phyloP scores from a whole-genome alignment of 805 yeast species.

The Suhomyces prunicola region DNA sequence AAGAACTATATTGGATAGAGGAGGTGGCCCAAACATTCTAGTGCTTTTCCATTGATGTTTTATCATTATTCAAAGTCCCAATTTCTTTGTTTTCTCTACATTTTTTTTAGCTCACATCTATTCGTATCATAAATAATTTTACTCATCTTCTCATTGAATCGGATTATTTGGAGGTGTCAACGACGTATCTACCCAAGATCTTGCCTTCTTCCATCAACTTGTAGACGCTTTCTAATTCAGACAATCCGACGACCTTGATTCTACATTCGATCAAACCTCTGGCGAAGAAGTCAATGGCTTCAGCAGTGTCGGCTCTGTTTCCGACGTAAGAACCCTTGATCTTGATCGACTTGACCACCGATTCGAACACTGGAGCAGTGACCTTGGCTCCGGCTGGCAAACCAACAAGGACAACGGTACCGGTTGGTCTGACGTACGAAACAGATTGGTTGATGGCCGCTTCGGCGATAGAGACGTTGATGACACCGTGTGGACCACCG shows the following conservation, averaged over 20 bases:
- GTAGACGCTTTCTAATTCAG: constrained; percentile 66
- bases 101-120: too few relatives aligned
- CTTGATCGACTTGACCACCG: constrained; percentile 68
- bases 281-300: constrained; percentile 71
- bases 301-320: constrained; percentile 82
- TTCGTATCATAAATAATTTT: background rate
- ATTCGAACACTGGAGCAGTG: constrained; percentile 64
- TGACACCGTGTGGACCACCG: constrained; percentile 58
- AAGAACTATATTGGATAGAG: too few relatives aligned
- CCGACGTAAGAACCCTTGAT: constrained; percentile 86
- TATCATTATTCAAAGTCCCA: too few relatives aligned
- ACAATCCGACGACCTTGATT: constrained; percentile 71
- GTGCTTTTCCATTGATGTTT: too few relatives aligned
- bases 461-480: constrained; percentile 52
- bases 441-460: constrained; percentile 46
- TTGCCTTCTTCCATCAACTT: constrained; percentile 79
- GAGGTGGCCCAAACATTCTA: too few relatives aligned
- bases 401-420: constrained; percentile 50
- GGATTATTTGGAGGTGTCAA: constrained; percentile 63
- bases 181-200: constrained; percentile 85
- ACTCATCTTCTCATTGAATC: background rate
- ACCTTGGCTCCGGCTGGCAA: constrained; percentile 78
- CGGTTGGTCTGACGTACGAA: constrained; percentile 40
- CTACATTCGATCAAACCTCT: constrained; percentile 73
- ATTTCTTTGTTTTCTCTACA: too few relatives aligned